phyloP scores from a whole-genome alignment of 495 filamentous ascomycete species.

The Diplogelasinospora grovesii region DNA sequence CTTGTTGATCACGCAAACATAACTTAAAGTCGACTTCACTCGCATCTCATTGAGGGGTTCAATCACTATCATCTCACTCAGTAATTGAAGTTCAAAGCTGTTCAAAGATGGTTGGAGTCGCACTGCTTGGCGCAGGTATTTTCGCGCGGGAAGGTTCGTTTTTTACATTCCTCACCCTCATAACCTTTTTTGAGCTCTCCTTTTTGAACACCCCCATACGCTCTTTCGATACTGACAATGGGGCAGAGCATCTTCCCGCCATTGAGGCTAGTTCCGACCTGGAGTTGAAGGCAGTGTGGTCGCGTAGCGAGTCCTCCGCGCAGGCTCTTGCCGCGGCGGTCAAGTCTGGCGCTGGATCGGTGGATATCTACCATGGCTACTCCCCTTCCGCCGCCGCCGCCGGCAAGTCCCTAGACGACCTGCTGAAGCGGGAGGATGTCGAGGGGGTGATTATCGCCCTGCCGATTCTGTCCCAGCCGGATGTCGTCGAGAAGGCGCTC shows the following conservation, averaged over 20 bases:
- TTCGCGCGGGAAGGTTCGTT: constrained; percentile 34
- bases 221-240: constrained; percentile 14
- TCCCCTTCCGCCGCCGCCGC: constrained; percentile 45
- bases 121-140: constrained; percentile 61
- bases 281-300: constrained; percentile 55
- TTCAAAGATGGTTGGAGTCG: constrained; percentile 44
- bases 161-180: background rate
- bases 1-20: no score
- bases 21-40: no score
- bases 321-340: constrained; percentile 23
- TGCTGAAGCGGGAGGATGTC: constrained; percentile 60
- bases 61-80: no score
- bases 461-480: constrained; percentile 54
- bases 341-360: constrained; percentile 17
- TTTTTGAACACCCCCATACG: constrained; percentile 2
- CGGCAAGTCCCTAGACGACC: constrained; percentile 47
- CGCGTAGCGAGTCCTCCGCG: constrained; percentile 47
- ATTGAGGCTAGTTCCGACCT: constrained; percentile 37
- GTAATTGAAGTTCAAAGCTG: no score
- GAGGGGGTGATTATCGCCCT: constrained; percentile 63
- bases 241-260: constrained; percentile 39
- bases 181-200: background rate
- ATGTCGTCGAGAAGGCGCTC: constrained; percentile 51
- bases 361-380: constrained; percentile 50
- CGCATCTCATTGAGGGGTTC: no score